Conservation (phyloP, 23 red algal species). For the Gracilariopsis chorda region DNA sequence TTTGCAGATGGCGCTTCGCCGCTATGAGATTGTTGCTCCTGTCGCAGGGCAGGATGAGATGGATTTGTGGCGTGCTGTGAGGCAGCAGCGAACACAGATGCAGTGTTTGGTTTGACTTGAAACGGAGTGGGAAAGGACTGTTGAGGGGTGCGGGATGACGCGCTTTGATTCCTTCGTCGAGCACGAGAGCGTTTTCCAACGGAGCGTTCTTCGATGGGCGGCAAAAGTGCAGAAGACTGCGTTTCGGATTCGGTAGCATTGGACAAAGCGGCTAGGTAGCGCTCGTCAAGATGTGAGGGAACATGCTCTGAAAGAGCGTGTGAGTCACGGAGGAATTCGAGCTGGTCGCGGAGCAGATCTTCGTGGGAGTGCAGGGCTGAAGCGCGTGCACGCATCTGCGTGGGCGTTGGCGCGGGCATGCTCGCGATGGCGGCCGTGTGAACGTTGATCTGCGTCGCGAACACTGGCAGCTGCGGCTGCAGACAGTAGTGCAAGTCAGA, state of each 20-base stretch:
- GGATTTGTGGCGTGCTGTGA: neutral
- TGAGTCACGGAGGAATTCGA: neutral
- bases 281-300: neutral
- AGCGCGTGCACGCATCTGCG: neutral
- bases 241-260: neutral
- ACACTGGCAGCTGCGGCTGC: no score
- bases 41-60: neutral
- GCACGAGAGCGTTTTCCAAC: neutral
- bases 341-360: constrained; percentile 1
- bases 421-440: neutral
- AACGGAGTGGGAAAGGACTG: neutral
- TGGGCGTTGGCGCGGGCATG: neutral
- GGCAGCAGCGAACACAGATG: neutral
- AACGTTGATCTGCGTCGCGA: no score
- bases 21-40: neutral
- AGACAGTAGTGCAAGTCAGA: no score
- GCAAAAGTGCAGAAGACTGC: neutral
- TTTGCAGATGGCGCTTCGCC: neutral
- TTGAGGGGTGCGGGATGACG: neutral
- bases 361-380: neutral
- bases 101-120: neutral
- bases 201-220: neutral
- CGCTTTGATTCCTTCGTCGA: neutral
- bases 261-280: constrained; percentile 14
- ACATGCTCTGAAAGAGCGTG: neutral